These are phyloP conservation scores for Ceratobasidium sp. DNA, from an alignment of 1,284 basidiomycete genomes.

Conservation along the genomic window DNA sequence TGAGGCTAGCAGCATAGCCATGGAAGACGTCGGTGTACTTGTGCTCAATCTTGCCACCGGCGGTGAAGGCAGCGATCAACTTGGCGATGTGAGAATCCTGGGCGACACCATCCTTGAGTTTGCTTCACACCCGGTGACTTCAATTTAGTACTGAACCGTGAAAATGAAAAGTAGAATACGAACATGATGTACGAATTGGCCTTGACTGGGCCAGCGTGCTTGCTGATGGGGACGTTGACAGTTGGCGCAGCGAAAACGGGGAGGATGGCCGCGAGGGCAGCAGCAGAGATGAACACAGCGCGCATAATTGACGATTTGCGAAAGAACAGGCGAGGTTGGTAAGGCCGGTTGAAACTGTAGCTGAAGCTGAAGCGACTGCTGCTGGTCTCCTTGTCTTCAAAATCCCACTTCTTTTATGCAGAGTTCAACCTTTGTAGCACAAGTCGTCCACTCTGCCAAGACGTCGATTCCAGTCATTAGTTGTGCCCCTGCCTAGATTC, in stretches of 20 bases:
- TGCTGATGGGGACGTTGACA: slow-evolving; percentile 26
- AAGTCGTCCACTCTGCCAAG: background rate
- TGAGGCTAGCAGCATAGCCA: slow-evolving; percentile 47
- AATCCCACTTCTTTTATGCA: slow-evolving; percentile 5
- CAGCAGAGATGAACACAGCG: slow-evolving; percentile 11
- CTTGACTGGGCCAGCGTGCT: slow-evolving; percentile 38
- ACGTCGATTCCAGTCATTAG: background rate
- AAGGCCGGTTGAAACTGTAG: background rate
- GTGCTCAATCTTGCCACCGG: slow-evolving; percentile 29
- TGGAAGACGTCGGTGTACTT: slow-evolving; percentile 46
- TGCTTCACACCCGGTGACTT: background rate
- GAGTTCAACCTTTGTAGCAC: background rate
- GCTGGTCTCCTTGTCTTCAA: slow-evolving; percentile 1
- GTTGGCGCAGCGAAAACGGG: slow-evolving; percentile 39
- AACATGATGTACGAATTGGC: slow-evolving; percentile 47
- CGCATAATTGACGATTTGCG: slow-evolving; percentile 5
- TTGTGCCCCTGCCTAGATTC: background rate
- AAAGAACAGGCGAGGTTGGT: background rate
- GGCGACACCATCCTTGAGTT: slow-evolving; percentile 43
- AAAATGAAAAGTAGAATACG: background rate
- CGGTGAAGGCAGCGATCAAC: slow-evolving; percentile 20
- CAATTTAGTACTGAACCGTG: too few relatives aligned
- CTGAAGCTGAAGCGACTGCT: slow-evolving; percentile 38
- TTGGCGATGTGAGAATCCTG: slow-evolving; percentile 19
- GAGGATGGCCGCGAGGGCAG: slow-evolving; percentile 44